Conservation (phyloP, 768 basidiomycete genomes). For the Trametopsis cervina region DNA sequence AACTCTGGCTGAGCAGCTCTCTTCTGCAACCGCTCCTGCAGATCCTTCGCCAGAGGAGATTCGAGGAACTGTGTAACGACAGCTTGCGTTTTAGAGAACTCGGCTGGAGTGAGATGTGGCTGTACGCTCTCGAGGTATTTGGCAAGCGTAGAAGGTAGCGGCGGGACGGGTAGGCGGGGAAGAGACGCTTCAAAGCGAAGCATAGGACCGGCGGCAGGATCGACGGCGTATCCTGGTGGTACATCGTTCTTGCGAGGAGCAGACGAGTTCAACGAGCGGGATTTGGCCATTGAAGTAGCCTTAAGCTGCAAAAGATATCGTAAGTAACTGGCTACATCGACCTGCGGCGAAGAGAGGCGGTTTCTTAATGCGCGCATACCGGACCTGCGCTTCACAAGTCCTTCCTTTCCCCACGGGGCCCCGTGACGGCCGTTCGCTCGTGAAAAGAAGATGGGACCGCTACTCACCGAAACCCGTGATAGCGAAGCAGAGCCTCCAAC, state of each 20-base stretch:
- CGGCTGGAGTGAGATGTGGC: constrained; percentile 64
- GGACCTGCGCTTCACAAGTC: too few species aligned
- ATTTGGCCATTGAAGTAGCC: neutral
- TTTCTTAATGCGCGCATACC: too few species aligned
- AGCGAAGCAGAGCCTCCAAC: constrained; percentile 4
- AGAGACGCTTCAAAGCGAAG: constrained; percentile 67
- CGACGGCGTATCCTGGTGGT: constrained; percentile 43
- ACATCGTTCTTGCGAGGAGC: constrained; percentile 25
- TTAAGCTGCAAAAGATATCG: too few species aligned
- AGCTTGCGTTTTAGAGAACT: constrained; percentile 50
- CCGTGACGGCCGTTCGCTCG: too few species aligned
- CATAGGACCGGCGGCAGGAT: constrained; percentile 58
- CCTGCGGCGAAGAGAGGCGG: too few species aligned
- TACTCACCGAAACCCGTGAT: constrained; percentile 8
- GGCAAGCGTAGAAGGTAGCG: constrained; percentile 70
- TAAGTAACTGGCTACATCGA: too few species aligned
- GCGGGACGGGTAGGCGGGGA: constrained; percentile 77
- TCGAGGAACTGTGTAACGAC: constrained; percentile 62
- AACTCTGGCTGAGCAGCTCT: constrained; percentile 55
- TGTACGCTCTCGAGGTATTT: constrained; percentile 86
- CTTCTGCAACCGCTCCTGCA: constrained; percentile 73
- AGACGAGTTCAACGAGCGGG: constrained; percentile 23
- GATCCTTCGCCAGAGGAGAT: constrained; percentile 58
- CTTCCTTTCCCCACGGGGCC: too few species aligned
- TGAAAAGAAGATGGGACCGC: too few species aligned